phyloP scores from a whole-genome alignment of 129 eudicot genomes.

The Chrysanthemum makinoi region DNA sequence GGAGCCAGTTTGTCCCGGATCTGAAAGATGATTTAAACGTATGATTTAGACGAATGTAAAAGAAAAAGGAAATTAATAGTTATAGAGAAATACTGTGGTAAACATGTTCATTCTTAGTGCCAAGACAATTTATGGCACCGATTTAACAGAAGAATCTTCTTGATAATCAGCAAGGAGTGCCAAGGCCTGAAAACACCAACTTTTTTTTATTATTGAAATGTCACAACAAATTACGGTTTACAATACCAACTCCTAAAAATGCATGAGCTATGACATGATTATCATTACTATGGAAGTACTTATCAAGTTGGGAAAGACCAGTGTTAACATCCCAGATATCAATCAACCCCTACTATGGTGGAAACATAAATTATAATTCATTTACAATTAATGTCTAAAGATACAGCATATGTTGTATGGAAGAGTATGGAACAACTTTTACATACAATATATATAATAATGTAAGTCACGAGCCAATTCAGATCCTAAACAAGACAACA shows the following conservation, averaged over 20 bases:
- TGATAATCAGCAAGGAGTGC: slow-evolving; percentile 72
- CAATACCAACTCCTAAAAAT: slow-evolving; percentile 91
- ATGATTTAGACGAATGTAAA: too few relatives aligned
- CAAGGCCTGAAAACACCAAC: slow-evolving; percentile 53
- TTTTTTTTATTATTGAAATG: not conserved
- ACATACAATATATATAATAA: too few relatives aligned
- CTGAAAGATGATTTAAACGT: slow-evolving; percentile 32
- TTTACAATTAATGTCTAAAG: too few relatives aligned
- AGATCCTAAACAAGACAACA: too few relatives aligned
- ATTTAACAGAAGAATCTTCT: slow-evolving; percentile 74
- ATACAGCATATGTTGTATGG: too few relatives aligned
- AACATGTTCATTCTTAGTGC: slow-evolving; percentile 70
- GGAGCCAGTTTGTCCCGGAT: slow-evolving; percentile 63
- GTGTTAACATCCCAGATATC: too few relatives aligned
- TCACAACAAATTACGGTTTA: slow-evolving; percentile 37
- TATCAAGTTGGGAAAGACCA: too few relatives aligned
- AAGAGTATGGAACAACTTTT: too few relatives aligned
- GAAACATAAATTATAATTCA: too few relatives aligned
- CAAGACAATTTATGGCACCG: slow-evolving; percentile 83
- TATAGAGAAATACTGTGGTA: not conserved
- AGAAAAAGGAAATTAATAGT: too few relatives aligned
- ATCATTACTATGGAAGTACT: slow-evolving; percentile 90
- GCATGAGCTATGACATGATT: slow-evolving; percentile 84
- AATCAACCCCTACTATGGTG: too few relatives aligned
- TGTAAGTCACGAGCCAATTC: too few relatives aligned